Conservation (phyloP, 148 eudicot genomes). For the Salicornia ramosissima region DNA sequence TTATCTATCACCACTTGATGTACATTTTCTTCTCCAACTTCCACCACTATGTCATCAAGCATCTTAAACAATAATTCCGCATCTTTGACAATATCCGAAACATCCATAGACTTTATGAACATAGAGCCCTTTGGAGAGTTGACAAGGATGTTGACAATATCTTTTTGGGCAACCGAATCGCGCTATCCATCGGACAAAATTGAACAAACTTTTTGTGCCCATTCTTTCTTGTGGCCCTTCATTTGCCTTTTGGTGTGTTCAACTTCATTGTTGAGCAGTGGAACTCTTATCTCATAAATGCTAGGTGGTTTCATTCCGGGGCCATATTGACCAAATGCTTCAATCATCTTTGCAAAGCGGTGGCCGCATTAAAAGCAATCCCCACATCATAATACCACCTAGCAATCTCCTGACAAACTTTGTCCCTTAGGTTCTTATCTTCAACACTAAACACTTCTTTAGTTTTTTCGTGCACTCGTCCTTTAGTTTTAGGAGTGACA, state of each 20-base stretch:
- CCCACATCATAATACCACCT: conserved; percentile 17
- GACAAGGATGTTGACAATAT: conserved; percentile 18
- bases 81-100: conserved; percentile 5
- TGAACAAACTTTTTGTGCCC: conserved; percentile 4
- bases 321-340: conserved; percentile 13
- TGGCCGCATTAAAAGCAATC: conserved; percentile 14
- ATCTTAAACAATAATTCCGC: not conserved
- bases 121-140: conserved; percentile 14
- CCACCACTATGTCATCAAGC: conserved; percentile 16
- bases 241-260: not conserved
- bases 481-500: too few relatives aligned
- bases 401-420: not conserved
- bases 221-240: not conserved
- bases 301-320: conserved; percentile 9
- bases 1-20: conserved; percentile 18
- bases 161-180: conserved; percentile 8
- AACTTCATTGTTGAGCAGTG: conserved; percentile 6
- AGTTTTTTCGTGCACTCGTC: too few relatives aligned
- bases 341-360: not conserved
- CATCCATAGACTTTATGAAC: conserved; percentile 19
- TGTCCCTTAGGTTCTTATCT: conserved; percentile 4
- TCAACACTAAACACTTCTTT: too few relatives aligned
- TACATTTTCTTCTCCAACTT: conserved; percentile 17
- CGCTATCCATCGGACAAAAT: conserved; percentile 15
- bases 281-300: conserved; percentile 17